These are phyloP conservation scores for Tulasnella sp. DNA, from an alignment of 768 basidiomycete species.

Conservation along the genomic window DNA sequence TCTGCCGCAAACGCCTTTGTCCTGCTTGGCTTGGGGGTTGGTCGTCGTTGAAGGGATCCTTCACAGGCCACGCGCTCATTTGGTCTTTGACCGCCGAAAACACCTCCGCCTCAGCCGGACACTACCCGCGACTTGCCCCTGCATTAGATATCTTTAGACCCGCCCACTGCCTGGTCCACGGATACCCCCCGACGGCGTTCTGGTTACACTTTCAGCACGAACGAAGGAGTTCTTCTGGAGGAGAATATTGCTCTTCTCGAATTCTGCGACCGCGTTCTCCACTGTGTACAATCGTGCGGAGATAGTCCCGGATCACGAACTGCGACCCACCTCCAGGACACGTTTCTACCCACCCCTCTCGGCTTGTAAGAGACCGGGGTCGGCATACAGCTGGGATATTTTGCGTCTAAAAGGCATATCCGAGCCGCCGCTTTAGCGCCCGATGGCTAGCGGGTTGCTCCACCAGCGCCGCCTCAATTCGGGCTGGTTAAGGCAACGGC, in stretches of 20 bases:
- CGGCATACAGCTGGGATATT: neutral
- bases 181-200: neutral
- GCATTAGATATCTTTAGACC: neutral
- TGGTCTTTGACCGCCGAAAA: constrained; percentile 10
- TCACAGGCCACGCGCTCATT: constrained; percentile 15
- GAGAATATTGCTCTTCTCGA: neutral
- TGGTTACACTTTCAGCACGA: neutral
- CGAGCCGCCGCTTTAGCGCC: constrained; percentile 5
- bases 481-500: neutral
- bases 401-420: neutral
- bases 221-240: neutral
- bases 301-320: neutral
- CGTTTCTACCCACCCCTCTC: neutral
- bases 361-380: neutral
- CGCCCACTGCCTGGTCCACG: neutral
- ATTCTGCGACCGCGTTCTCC: neutral
- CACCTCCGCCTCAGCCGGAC: constrained; percentile 10
- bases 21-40: constrained; percentile 19
- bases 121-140: neutral
- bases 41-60: constrained; percentile 10
- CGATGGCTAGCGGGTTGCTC: neutral
- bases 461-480: neutral
- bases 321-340: neutral
- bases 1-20: constrained; percentile 21
- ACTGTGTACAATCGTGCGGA: neutral